phyloP scores from a whole-genome alignment of 768 basidiomycete genomes.

The Tephrocybe sp. region DNA sequence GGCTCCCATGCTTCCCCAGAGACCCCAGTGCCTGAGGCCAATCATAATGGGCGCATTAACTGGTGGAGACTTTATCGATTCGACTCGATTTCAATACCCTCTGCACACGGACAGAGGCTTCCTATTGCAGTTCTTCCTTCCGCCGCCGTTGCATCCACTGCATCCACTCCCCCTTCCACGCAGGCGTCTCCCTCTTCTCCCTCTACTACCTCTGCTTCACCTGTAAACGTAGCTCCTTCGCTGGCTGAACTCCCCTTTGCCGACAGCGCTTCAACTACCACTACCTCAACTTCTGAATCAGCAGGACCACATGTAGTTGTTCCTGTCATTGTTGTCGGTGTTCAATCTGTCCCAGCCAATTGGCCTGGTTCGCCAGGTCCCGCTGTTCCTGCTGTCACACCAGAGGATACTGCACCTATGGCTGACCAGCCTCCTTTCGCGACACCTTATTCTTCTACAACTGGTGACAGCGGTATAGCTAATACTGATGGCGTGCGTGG shows the following conservation, averaged over 20 bases:
- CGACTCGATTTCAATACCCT: constrained; percentile 27
- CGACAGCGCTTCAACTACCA: constrained; percentile 1
- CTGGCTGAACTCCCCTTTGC: constrained; percentile 19
- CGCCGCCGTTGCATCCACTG: too few species aligned
- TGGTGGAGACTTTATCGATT: constrained; percentile 88
- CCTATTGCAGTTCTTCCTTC: too few species aligned
- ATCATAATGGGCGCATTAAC: constrained; percentile 51
- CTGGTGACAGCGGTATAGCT: too few species aligned
- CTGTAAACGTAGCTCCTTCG: constrained; percentile 11
- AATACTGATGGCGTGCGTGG: background rate
- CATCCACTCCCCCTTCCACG: constrained; percentile 29
- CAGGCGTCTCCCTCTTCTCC: constrained; percentile 13
- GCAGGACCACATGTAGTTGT: constrained; percentile 46
- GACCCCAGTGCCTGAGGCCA: constrained; percentile 4
- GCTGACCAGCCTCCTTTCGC: background rate
- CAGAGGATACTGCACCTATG: background rate
- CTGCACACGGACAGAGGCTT: too few species aligned
- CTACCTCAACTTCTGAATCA: constrained; percentile 6
- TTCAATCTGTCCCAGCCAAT: constrained; percentile 65
- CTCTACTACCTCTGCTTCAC: background rate
- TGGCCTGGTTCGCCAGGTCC: constrained; percentile 26
- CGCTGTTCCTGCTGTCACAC: background rate
- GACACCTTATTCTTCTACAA: background rate
- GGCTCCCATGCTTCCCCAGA: background rate
- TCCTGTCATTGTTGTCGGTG: constrained; percentile 80